Evolutionary conservation across 768 basidiomycete genomes (phyloP).

Genomic region (Agaricus sinodeliciosus): DNA sequence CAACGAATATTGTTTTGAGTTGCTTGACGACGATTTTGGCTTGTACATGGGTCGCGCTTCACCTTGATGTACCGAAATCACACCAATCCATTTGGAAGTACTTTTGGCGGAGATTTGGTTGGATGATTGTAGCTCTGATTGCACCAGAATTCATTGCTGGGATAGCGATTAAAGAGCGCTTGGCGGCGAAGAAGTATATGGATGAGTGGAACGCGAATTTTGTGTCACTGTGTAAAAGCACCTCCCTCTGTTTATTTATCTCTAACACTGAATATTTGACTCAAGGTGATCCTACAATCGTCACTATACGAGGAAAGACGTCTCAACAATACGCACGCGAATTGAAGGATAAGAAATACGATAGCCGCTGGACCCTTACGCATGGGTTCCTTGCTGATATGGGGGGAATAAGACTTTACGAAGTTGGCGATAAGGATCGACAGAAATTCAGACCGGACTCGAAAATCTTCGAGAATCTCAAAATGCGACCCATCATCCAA

Average conservation of each 20-base stretch:
- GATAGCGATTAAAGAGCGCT: constrained; percentile 9
- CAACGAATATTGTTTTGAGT: constrained; percentile 14
- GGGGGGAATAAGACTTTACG: constrained; percentile 8
- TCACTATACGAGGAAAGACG: not conserved
- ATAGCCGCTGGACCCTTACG: constrained; percentile 6
- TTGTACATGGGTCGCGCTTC: constrained; percentile 18
- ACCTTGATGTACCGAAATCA: constrained; percentile 14
- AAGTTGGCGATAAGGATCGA: not conserved
- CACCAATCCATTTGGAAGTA: not conserved
- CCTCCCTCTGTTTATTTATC: not conserved
- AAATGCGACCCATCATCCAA: not conserved
- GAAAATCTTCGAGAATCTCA: not conserved
- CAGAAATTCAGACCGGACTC: too few species aligned
- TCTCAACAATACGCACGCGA: not conserved
- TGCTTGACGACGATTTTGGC: constrained; percentile 16
- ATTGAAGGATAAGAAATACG: not conserved
- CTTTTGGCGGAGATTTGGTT: not conserved
- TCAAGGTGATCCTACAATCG: not conserved
- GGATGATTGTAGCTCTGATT: constrained; percentile 10
- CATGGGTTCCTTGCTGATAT: constrained; percentile 12
- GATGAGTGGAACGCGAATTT: not conserved
- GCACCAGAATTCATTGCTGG: constrained; percentile 7
- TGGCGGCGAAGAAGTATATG: constrained; percentile 3
- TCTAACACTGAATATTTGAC: not conserved
- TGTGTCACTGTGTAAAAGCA: not conserved